Evolutionary conservation across 257 asterid species (phyloP).

Genomic region (Gardenia jasminoides): DNA sequence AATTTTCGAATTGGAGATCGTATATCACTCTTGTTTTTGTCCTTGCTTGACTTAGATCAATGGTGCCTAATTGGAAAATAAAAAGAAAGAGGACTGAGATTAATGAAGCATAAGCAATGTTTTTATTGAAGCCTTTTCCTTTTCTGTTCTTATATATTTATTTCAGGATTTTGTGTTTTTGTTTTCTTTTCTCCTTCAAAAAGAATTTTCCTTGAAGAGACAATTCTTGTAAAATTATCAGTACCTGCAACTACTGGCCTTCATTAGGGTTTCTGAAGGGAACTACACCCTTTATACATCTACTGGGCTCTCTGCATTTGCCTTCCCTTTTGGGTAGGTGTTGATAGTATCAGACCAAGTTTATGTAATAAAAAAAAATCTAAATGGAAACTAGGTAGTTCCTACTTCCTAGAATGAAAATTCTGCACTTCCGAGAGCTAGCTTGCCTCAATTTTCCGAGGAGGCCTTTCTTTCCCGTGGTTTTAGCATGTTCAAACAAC

Average conservation of each 20-base stretch:
- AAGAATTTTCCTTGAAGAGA: not conserved
- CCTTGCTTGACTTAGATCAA: not conserved
- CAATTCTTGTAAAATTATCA: not conserved
- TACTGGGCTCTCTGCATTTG: not conserved
- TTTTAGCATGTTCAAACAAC: not conserved
- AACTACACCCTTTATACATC: not conserved
- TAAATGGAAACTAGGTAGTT: not conserved
- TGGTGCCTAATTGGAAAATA: not conserved
- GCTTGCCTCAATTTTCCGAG: not conserved
- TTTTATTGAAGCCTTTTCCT: not conserved
- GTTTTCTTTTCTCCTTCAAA: too few relatives aligned
- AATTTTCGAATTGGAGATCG: not conserved
- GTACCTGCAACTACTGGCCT: not conserved
- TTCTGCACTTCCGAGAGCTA: not conserved
- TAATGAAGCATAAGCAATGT: not conserved
- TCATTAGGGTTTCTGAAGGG: conserved; percentile 13
- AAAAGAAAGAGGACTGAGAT: not conserved
- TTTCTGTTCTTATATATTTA: not conserved
- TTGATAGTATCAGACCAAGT: not conserved
- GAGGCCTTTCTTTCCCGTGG: not conserved
- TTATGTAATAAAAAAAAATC: not conserved
- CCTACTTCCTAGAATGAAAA: not conserved
- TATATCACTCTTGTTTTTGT: not conserved
- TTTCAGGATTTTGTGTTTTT: not conserved
- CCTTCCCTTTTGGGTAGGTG: too few relatives aligned